Percentiles rank a stretch among this genome's conserved stretches.
Conservation (phyloP, 176 grass and related monocot genomes). For the Themeda triandra region DNA sequence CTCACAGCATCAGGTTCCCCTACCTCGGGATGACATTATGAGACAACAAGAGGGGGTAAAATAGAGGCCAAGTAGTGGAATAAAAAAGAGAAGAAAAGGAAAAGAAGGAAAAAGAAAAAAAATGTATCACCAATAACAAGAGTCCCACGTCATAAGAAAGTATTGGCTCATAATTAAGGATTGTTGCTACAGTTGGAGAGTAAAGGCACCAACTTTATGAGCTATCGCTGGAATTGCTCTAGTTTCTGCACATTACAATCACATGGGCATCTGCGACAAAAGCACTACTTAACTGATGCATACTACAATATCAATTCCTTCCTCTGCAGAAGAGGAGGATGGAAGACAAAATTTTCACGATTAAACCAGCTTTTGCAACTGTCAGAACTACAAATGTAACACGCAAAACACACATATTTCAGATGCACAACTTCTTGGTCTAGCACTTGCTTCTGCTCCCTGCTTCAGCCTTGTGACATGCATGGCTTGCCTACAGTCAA, state of each 20-base stretch:
- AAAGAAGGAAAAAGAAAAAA: not conserved
- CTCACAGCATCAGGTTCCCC: too few relatives aligned
- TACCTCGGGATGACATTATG: too few relatives aligned
- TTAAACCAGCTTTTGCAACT: not conserved
- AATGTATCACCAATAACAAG: not conserved
- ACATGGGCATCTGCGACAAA: not conserved
- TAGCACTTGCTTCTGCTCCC: not conserved
- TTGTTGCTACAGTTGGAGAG: not conserved
- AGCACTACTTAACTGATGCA: not conserved
- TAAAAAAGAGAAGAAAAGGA: not conserved
- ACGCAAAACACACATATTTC: not conserved
- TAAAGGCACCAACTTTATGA: not conserved
- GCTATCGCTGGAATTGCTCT: not conserved
- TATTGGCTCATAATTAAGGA: not conserved
- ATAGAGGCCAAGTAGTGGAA: not conserved
- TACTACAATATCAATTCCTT: not conserved
- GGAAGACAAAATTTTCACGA: not conserved
- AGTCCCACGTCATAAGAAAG: not conserved
- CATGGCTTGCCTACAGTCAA: not conserved
- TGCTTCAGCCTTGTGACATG: not conserved
- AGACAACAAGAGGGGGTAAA: too few relatives aligned
- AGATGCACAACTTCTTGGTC: not conserved
- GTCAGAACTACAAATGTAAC: not conserved
- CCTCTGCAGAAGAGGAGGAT: not conserved
- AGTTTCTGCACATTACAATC: conserved; percentile 6